Evolutionary conservation across 2,329 filamentous ascomycete genomes (phyloP), one percentile per base, ranked within the genome.

Genomic region (Dichotomopilus funicola): DNA sequence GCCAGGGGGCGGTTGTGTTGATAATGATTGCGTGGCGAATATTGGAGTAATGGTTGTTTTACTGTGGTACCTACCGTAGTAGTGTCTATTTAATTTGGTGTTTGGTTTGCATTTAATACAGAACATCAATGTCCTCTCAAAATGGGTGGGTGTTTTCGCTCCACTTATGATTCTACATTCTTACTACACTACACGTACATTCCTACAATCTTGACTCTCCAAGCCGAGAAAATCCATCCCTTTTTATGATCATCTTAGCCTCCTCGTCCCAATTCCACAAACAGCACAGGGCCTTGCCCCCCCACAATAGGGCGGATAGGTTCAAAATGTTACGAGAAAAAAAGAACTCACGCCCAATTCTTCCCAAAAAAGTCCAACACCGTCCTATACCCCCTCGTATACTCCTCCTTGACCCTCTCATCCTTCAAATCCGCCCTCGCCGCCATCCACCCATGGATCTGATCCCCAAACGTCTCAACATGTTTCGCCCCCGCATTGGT

Each of bases 361-460:
- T 82, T 75, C 49, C 70, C 69, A 59, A 85, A 80, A 70, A 86
- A 86, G 47, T 74, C 70, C 42, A 85, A 64, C 19, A 85, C 72
- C 12, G 75, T 78, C 73, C 80, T 75, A 70, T 82, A 87, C 3
- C 81, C 82, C 47, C 84, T 77, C 47, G 75, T 73, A 59, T 84
- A 85, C 71, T 85, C 85, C 61, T 79, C 77, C 68, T 78, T 80
- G 65, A 82, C 78, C 43, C 75, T 76, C 49, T 75, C 71, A 47
- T 85, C 73, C 37, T 75, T 73, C 35, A 88, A 71, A 64, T 87
- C 72, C 0, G 79, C 75, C 33, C 85, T 78, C 1, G 86, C 85
- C 1, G 81, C 83, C 86, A 88, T 89, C 84, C 85, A 89, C 45
- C 86, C 86, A 70, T 89, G 86, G 65, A 84, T 78, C 76, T 87